Base-by-base conservation (phyloP, 495 filamentous ascomycete genomes). In the Xylaria nigripes region DNA sequence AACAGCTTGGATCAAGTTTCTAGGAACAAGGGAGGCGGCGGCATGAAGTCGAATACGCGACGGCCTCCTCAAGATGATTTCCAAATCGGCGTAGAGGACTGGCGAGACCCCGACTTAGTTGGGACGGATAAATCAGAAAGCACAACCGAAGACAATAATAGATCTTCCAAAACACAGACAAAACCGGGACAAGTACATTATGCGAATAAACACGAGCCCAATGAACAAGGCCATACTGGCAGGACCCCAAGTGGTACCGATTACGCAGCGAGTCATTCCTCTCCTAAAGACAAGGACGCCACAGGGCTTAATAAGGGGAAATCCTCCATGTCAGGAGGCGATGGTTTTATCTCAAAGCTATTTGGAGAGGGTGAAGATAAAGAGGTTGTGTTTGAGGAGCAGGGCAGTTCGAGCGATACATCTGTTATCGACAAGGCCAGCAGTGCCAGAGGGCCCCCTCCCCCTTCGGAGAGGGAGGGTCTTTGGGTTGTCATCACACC, bases 401-500 rank as follows among this genome's bases (percentile, higher is more conserved):
- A 65, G 16, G 25, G 60, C 24, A 55, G 57, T 21, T 43, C 53
- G 1, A 23, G 42, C 4, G 51, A 62, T 25, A 13, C 44, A 12
- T 19, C 50, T 7, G 60, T 48, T 38, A 18, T 44, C 29, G 49
- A 54, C 34, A 65, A 53, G 45, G 54, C 56, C 15, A 29, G 34
- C 38, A 30, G 24, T n/a, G 48, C 30, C 27, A 51, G 54, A 22
- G 56, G 45, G 22, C 43, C 18, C 10, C 51, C 57, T 34, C 57
- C 59, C 6, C 47, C 58, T 10, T 59, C 50, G 29, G 80, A 76
- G 41, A 86, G 85, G 58, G 84, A 93, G 55, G 93, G 93, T 8
- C 79, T 98, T 5, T 97, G 94, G 94, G 88, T 98, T 24, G 94
- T 91, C 2, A 78, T 98, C 50, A 93, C 91, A 1, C 93, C 90